Evolutionary conservation across 2,329 filamentous ascomycete species (phyloP), one percentile per base, ranked within the genome.

Genomic region (Clarireedia paspali): DNA sequence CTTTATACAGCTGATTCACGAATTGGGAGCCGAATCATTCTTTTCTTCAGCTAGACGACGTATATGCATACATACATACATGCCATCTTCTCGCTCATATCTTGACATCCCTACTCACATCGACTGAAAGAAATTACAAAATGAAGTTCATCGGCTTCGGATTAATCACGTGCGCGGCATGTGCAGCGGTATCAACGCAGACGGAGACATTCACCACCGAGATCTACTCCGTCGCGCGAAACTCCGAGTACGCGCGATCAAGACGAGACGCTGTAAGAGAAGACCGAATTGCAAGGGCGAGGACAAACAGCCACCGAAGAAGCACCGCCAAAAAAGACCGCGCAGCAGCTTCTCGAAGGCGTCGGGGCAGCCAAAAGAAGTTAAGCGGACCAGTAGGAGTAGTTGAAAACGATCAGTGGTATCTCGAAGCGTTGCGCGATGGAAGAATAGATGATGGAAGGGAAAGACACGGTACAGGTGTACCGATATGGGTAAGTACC

Each of bases 141-240:
- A 55, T 55, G 53, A 55, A 38, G 26, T 15, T 50, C 27, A 23
- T 26, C 10, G 47, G 30, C 24, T 42, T 55, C 5, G 47, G 53
- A 36, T n/a, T 50, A 3, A 26, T 55, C 4, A 46, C 42, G 23
- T 50, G 53, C n/a, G 38, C 44, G 3, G n/a, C 26, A n/a, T 50
- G 53, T 14, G 34, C 53, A 14, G 38, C 27, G n/a, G 40, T 47
- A 10, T 36, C 42, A 5, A 50, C 36, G 6, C 53, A 55, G 38
- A 47, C 53, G 27, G 36, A 50, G 15, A 30, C 15, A 14, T 55
- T 45, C 6, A 50, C 46, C 30, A 50, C 46, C 2, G 39, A 27
- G 6, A 44, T 55, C 17, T 55, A 55, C 23, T 50, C 47, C 44
- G 26, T 55, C n/a, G 20, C 53, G 26, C 50, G 38, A 38, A 55